These are phyloP conservation scores for Fraxinus pennsylvanica DNA, from an alignment of 257 asterid genomes.

Conservation along the genomic window DNA sequence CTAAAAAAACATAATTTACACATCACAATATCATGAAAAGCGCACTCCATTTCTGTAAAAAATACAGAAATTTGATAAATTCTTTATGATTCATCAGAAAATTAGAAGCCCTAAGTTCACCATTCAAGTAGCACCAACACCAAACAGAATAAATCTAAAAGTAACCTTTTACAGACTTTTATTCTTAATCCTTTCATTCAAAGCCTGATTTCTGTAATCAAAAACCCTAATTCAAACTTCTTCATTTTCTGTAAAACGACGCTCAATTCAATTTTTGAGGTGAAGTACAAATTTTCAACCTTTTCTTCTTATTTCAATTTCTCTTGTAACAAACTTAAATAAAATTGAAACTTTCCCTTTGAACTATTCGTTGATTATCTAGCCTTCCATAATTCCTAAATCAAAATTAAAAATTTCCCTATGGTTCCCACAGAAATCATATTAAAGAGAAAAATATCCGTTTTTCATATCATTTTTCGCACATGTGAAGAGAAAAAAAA, in stretches of 20 bases:
- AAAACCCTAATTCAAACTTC: conserved; percentile 20
- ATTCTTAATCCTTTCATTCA: background rate
- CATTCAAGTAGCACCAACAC: background rate
- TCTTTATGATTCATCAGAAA: conserved; percentile 3
- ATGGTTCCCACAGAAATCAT: background rate
- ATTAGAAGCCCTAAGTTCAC: background rate
- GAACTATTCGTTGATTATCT: background rate
- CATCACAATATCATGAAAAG: background rate
- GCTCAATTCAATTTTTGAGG: background rate
- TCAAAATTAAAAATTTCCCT: background rate
- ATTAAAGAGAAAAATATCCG: background rate
- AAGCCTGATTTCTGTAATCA: background rate
- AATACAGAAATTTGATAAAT: background rate
- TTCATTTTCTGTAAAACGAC: background rate
- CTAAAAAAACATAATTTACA: background rate
- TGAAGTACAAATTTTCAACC: background rate
- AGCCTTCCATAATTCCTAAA: background rate
- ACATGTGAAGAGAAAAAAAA: background rate
- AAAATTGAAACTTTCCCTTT: too few species aligned
- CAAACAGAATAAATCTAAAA: background rate
- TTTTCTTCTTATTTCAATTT: background rate
- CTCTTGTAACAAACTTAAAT: background rate
- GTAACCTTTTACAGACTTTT: background rate
- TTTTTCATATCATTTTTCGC: background rate
- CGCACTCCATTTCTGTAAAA: background rate